These are phyloP conservation scores for Neonectria magnoliae DNA, from an alignment of 2,329 filamentous ascomycete species.

Conservation along the genomic window DNA sequence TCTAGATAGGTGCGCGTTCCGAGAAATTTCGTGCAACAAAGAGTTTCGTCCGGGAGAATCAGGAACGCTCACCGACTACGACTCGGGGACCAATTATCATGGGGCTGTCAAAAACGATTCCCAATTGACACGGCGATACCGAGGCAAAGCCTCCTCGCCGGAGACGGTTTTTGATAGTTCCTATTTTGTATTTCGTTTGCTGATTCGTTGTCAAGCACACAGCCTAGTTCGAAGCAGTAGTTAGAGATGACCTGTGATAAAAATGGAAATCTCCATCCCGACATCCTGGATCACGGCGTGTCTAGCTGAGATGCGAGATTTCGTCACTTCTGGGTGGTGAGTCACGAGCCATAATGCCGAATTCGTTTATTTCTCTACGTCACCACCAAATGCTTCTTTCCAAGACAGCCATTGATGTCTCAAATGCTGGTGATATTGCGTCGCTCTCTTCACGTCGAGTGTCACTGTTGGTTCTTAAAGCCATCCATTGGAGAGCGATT, in stretches of 20 bases:
- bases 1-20: neutral
- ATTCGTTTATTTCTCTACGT: neutral
- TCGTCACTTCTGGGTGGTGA: slow-evolving; percentile 5
- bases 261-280: slow-evolving; percentile 2
- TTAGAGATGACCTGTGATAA: neutral
- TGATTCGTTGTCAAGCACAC: neutral
- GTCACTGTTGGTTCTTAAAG: neutral
- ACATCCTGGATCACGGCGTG: slow-evolving; percentile 3
- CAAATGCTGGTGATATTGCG: neutral
- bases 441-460: neutral
- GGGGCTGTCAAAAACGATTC: neutral
- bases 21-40: slow-evolving; percentile 10
- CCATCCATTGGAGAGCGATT: neutral
- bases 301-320: slow-evolving; percentile 14
- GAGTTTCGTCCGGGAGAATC: slow-evolving; percentile 12
- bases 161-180: neutral
- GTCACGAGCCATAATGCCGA: neutral
- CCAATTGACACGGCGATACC: neutral
- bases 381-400: neutral
- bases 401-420: neutral
- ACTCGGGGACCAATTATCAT: neutral
- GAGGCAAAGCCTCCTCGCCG: neutral
- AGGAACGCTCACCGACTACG: slow-evolving; percentile 1
- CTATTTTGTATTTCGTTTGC: neutral
- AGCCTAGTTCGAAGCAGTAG: neutral